Evolutionary conservation across 176 grass and related monocot genomes (phyloP).

Genomic region (Eragrostis nindensis): DNA sequence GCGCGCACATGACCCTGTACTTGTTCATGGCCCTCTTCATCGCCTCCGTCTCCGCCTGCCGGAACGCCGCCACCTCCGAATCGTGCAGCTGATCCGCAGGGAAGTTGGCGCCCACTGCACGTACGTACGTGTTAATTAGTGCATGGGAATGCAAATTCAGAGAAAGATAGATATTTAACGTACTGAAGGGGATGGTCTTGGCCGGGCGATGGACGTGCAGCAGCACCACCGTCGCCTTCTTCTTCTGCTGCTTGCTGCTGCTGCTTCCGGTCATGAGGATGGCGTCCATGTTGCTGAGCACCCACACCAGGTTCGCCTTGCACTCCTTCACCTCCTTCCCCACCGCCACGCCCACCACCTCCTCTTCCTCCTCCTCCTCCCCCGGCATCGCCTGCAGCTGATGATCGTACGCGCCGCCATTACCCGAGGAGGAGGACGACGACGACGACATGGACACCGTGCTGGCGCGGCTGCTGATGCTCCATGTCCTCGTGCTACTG

Average conservation of each 20-base stretch:
- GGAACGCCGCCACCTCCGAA: conserved; percentile 13
- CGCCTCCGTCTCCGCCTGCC: not conserved
- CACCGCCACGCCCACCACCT: conserved; percentile 14
- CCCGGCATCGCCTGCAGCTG: not conserved
- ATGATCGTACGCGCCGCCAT: not conserved
- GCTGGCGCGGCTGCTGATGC: conserved; percentile 6
- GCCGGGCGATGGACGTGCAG: conserved; percentile 33
- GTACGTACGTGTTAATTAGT: not conserved
- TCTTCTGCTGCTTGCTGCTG: not conserved
- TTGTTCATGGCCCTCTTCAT: conserved; percentile 3
- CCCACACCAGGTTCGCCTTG: conserved; percentile 27
- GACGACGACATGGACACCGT: not conserved
- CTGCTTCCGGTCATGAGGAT: not conserved
- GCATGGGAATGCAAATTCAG: too few relatives aligned
- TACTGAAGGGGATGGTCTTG: conserved; percentile 23
- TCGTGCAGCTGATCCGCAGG: conserved; percentile 22
- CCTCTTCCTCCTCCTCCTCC: not conserved
- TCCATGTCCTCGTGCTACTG: conserved; percentile 22
- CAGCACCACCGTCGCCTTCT: not conserved
- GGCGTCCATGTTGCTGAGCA: conserved; percentile 26
- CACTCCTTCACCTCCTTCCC: conserved; percentile 28
- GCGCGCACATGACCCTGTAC: conserved; percentile 17
- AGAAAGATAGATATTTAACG: too few relatives aligned
- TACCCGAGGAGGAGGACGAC: not conserved
- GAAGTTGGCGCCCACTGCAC: not conserved